These are phyloP conservation scores for Murraya paniculata DNA, from an alignment of 345 rosid species.

Conservation along the genomic window DNA sequence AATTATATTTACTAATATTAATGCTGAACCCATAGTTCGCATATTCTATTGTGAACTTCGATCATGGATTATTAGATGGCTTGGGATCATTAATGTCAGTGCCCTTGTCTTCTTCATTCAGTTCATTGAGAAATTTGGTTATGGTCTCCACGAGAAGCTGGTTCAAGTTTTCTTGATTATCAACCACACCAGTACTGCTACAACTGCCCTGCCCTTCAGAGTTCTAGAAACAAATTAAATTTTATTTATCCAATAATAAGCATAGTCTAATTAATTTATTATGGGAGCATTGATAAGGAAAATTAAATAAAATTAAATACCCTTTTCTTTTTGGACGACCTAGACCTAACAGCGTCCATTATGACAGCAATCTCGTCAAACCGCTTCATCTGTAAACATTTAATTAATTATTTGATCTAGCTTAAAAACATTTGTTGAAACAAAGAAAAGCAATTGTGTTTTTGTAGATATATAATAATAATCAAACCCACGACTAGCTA, in stretches of 20 bases:
- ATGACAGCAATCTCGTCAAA: conserved; percentile 2
- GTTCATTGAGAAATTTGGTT: conserved; percentile 17
- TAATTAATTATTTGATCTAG: neutral
- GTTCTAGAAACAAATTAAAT: neutral
- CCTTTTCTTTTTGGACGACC: conserved; percentile 1
- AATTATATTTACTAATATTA: neutral
- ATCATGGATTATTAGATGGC: conserved; percentile 7
- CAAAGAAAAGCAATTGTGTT: too few relatives aligned
- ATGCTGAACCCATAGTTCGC: neutral
- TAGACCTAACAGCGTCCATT: conserved; percentile 3
- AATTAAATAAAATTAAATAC: neutral
- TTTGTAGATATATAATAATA: too few relatives aligned
- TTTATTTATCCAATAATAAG: too few relatives aligned
- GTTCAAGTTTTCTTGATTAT: conserved; percentile 5
- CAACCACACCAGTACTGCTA: neutral
- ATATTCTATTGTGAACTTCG: neutral
- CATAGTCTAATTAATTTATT: too few relatives aligned
- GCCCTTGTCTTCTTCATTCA: neutral
- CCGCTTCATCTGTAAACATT: neutral
- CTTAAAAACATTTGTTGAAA: too few relatives aligned
- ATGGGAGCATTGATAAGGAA: too few relatives aligned
- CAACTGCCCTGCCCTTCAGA: neutral
- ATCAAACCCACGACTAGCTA: neutral
- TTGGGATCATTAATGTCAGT: neutral
- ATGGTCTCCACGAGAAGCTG: conserved; percentile 15